Evolutionary conservation across 192 early-diverging fungal species (phyloP), one percentile per base, ranked within the genome.

Genomic region (Pilaira anomala): DNA sequence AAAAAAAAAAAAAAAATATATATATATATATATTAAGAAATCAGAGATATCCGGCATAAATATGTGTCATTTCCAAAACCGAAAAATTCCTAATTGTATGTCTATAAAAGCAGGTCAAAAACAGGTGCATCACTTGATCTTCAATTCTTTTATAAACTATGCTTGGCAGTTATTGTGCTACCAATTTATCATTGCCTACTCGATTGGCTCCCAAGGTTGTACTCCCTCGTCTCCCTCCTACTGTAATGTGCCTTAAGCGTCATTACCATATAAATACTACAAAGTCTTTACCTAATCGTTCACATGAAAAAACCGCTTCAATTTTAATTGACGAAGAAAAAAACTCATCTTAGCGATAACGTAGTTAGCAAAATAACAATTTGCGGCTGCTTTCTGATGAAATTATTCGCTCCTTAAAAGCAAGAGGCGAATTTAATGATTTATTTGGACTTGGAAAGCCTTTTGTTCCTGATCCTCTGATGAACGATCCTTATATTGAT

Each of bases 401-500:
- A 26, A 61, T 26, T n/a, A 73, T 73, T 63, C 51, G 53, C 39
- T 50, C 61, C 4, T 51, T 67, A 2, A 59, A 62, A 12, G 60
- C 66, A 11, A 26, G 58, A 9, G 71, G 71, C 3, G 53, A 69
- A 24, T 73, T 73, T 64, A 40, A 62, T 19, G 69, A 63, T 49
- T 29, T 73, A 3, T 24, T 42, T 2, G 68, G 68, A 49, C 40
- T 36, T 25, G 67, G 66, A 28, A 73, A 73, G n/a, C 60, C 67
- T 12, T 36, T 73, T 14, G 48, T 57, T 14, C 11, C 25, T 2
- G 71, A 73, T 46, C 40, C 48, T 2, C 29, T 64, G 9, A 51
- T 56, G 2, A 24, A 62, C 18, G 69, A 73, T 28, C 71, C 71
- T 18, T 73, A 48, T 49, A 9, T 73, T 2, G 61, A 68, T 33